Evolutionary conservation across 139 green algal genomes (phyloP).

Genomic region (Chlorella sp.): DNA sequence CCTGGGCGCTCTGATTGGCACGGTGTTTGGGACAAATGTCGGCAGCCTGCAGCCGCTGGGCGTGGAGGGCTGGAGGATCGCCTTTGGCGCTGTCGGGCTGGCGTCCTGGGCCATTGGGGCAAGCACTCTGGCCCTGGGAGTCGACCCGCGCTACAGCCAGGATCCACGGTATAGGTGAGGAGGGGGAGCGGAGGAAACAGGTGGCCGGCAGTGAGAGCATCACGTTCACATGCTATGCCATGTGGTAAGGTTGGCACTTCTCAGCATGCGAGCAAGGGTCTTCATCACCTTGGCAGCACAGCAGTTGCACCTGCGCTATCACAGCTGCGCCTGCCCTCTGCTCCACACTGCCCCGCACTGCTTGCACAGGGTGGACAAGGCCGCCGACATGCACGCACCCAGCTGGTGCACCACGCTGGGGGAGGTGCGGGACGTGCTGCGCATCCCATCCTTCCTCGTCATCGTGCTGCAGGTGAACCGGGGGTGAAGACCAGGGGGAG

Average conservation of each 20-base stretch:
- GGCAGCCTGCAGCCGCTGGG: slow-evolving; percentile 25
- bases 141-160: slow-evolving; percentile 15
- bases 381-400: neutral
- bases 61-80: slow-evolving; percentile 67
- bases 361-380: neutral
- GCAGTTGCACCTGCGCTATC: too few species aligned
- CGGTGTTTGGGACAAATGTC: slow-evolving; percentile 68
- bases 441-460: slow-evolving; percentile 54
- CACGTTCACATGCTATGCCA: too few species aligned
- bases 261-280: too few species aligned
- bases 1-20: slow-evolving; percentile 59
- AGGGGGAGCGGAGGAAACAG: too few species aligned
- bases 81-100: slow-evolving; percentile 52
- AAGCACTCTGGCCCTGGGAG: neutral
- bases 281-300: too few species aligned
- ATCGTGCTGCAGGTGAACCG: slow-evolving; percentile 47
- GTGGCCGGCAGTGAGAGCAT: too few species aligned
- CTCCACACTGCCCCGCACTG: neutral
- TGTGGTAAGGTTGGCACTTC: too few species aligned
- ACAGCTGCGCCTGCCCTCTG: too few species aligned
- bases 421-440: slow-evolving; percentile 24
- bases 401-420: neutral
- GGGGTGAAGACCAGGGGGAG: too few species aligned
- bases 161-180: too few species aligned
- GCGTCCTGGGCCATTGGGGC: slow-evolving; percentile 52